Conservation (phyloP, 2,329 filamentous ascomycete species). For the Aspergillus sp. region DNA sequence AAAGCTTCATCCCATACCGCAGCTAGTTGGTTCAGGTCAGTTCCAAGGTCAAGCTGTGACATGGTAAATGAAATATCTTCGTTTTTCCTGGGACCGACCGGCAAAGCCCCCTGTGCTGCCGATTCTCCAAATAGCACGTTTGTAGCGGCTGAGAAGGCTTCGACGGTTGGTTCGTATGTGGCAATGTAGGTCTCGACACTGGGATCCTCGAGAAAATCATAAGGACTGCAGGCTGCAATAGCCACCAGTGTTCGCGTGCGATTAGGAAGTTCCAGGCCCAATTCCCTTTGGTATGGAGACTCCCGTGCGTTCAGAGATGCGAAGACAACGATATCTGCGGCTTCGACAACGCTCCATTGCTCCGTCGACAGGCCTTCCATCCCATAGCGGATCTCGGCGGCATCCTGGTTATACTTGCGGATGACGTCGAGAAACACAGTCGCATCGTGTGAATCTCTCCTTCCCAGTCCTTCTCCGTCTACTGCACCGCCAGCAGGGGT, state of each 20-base stretch:
- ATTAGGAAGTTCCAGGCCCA: conserved; percentile 27
- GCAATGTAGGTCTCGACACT: conserved; percentile 35
- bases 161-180: conserved; percentile 38
- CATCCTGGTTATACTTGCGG: conserved; percentile 15
- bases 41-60: conserved; percentile 11
- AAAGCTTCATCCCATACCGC: conserved; percentile 31
- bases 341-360: conserved; percentile 22
- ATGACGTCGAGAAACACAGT: conserved; percentile 27
- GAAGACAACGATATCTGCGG: conserved; percentile 35
- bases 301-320: conserved; percentile 34
- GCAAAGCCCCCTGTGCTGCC: conserved; percentile 26
- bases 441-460: conserved; percentile 24
- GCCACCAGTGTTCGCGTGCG: conserved; percentile 26
- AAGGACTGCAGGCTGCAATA: conserved; percentile 38
- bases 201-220: conserved; percentile 35
- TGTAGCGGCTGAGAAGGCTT: conserved; percentile 34
- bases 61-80: conserved; percentile 8
- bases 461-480: conserved; percentile 30
- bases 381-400: conserved; percentile 29
- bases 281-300: conserved; percentile 27
- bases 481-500: conserved; percentile 30
- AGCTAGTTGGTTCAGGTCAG: conserved; percentile 23
- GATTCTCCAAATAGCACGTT: conserved; percentile 32
- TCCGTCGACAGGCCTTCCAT: conserved; percentile 21
- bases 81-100: conserved; percentile 20